Evolutionary conservation across 2,329 filamentous ascomycete genomes (phyloP).

Genomic region (Dothidotthia symphoricarpi): DNA sequence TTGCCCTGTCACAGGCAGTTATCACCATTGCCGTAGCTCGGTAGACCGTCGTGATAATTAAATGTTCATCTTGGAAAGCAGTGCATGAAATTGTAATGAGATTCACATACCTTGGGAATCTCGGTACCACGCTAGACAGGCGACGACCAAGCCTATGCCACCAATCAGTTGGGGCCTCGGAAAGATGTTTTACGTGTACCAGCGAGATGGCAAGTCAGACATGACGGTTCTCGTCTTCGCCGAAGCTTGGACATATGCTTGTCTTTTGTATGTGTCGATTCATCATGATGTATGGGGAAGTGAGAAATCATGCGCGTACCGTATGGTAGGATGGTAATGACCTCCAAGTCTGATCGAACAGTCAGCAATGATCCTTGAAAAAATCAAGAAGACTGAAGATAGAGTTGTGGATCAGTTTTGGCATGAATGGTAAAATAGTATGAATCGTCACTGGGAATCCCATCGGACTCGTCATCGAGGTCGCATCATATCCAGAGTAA

Average conservation of each 20-base stretch:
- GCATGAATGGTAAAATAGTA: slow-evolving; percentile 71
- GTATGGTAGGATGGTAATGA: slow-evolving; percentile 10
- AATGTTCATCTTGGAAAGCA: slow-evolving; percentile 44
- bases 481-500: slow-evolving; percentile 47
- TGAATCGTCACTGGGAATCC: slow-evolving; percentile 65
- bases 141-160: slow-evolving; percentile 7
- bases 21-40: slow-evolving; percentile 79
- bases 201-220: slow-evolving; percentile 28
- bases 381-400: slow-evolving; percentile 2
- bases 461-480: slow-evolving; percentile 77
- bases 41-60: slow-evolving; percentile 80
- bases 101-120: slow-evolving; percentile 12
- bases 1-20: slow-evolving; percentile 73
- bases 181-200: slow-evolving; percentile 15
- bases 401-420: slow-evolving; percentile 23
- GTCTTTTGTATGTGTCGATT: slow-evolving; percentile 76
- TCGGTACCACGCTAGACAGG: too few species aligned
- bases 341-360: slow-evolving; percentile 3
- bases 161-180: slow-evolving; percentile 24
- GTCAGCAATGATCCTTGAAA: slow-evolving; percentile 7
- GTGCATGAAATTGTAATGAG: slow-evolving; percentile 1
- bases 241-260: slow-evolving; percentile 95
- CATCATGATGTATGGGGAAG: slow-evolving; percentile 60
- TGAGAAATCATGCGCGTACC: slow-evolving; percentile 18
- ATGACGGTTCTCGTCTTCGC: slow-evolving; percentile 49